Evolutionary conservation across 208 protist species (phyloP), one percentile per base, ranked within the genome.

Genomic region (Phytomonas serpens): DNA sequence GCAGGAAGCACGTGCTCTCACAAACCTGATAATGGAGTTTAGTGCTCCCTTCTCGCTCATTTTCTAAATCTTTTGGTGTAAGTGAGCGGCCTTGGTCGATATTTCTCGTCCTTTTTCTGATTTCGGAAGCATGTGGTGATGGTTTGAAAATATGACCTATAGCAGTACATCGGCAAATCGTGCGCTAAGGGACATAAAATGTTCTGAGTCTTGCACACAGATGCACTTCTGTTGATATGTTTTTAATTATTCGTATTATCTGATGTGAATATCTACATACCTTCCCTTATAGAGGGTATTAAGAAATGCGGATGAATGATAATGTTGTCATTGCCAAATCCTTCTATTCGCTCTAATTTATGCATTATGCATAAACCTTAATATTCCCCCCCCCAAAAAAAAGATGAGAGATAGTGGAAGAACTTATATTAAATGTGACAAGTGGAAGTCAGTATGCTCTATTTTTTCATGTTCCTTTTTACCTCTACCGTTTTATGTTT

Each of bases 401-500:
- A 27, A 57, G 27, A 1, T 27, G 19, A 57, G 47, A 27, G 11
- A 16, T n/a, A 16, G 40, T 10, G 40, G 40, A 11, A 11, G 47
- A 57, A 57, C 47, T 57, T 4, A 23, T 57, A 57, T 10, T 57
- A 3, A 57, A 19, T 57, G 19, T 11, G 23, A 57, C 23, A 57
- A 57, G 7, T 5, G 11, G 47, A 57, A 9, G 11, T 57, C 32
- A 31, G 38, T 10, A 29, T 61, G 23, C 30, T 19, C 47, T 42
- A 4, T 38, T 51, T 52, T 38, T 27, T 23, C 13, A 37, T 71
- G 31, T 57, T 72, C 33, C 7, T 68, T 40, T 19, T 77, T 30
- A 5, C 42, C 64, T 64, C 37, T 30, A 69, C 57, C 64, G 16
- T 71, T 69, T 68, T 23, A 23, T 34, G 29, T 13, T 70, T 27